phyloP scores from a whole-genome alignment of 2,329 filamentous ascomycete genomes.

The Hirsutella rhossiliensis region DNA sequence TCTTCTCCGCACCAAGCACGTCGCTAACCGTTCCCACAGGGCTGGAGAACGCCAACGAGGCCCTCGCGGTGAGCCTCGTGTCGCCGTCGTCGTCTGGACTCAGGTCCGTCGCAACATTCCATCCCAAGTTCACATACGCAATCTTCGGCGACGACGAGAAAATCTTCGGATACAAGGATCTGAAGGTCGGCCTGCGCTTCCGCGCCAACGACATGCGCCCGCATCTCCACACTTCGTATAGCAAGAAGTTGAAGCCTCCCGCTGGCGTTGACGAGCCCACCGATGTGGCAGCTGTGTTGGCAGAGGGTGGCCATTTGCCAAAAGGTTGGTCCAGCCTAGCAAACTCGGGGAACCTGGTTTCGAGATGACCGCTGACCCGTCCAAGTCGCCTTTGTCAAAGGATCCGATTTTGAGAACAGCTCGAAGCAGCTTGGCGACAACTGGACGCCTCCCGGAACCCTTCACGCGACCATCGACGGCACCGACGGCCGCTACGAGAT shows the following conservation, averaged over 20 bases:
- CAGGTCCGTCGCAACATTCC: constrained; percentile 56
- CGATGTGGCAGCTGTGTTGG: constrained; percentile 54
- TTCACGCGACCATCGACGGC: constrained; percentile 50
- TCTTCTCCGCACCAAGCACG: neutral
- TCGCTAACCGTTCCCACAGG: constrained; percentile 23
- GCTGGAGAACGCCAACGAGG: constrained; percentile 49
- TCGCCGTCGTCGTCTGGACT: constrained; percentile 34
- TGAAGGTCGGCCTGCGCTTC: constrained; percentile 62
- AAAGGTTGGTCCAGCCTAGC: constrained; percentile 25
- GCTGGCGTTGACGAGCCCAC: constrained; percentile 53
- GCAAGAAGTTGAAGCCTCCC: constrained; percentile 56
- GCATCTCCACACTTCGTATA: constrained; percentile 57
- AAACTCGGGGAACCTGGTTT: neutral
- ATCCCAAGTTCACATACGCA: constrained; percentile 79
- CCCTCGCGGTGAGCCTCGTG: constrained; percentile 48
- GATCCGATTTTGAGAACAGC: constrained; percentile 47
- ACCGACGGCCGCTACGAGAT: constrained; percentile 64
- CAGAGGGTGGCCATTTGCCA: constrained; percentile 55
- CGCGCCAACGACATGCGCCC: constrained; percentile 65
- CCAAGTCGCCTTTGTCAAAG: constrained; percentile 54
- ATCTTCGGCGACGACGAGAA: constrained; percentile 89
- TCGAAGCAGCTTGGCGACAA: constrained; percentile 31
- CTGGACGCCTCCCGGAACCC: constrained; percentile 64
- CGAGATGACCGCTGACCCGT: neutral
- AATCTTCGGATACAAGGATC: constrained; percentile 79